Evolutionary conservation across 2,329 filamentous ascomycete species (phyloP).

Genomic region (Hypoxylon sp.): DNA sequence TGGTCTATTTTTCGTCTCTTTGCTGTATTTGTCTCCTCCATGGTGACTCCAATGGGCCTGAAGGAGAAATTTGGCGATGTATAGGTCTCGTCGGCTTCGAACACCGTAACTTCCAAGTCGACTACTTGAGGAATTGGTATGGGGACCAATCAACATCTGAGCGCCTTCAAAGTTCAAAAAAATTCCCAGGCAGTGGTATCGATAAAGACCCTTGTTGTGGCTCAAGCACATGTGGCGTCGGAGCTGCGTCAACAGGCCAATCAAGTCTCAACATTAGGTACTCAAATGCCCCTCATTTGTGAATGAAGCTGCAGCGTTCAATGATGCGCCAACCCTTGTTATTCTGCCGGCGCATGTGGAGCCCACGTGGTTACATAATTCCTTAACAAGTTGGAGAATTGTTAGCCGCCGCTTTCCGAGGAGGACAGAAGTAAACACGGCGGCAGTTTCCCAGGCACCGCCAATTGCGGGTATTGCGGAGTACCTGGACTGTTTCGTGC

Average conservation of each 20-base stretch:
- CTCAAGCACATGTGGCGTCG: constrained; percentile 12
- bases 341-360: constrained; percentile 17
- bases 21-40: constrained; percentile 63
- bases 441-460: constrained; percentile 25
- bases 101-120: neutral
- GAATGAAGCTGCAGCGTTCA: constrained; percentile 7
- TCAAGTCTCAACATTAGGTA: neutral
- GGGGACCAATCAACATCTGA: neutral
- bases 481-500: neutral
- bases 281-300: constrained; percentile 23
- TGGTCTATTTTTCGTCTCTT: constrained; percentile 67
- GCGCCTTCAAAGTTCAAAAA: constrained; percentile 22
- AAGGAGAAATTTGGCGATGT: constrained; percentile 4
- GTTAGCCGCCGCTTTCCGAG: constrained; percentile 50
- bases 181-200: constrained; percentile 34
- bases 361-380: constrained; percentile 26
- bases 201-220: constrained; percentile 34
- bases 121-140: neutral
- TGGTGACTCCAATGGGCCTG: constrained; percentile 41
- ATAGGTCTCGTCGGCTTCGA: constrained; percentile 5
- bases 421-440: constrained; percentile 28
- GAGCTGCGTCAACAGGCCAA: neutral
- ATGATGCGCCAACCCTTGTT: constrained; percentile 16
- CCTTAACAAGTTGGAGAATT: constrained; percentile 8
- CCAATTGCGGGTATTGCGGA: neutral